A percentile compares a stretch with the other conserved stretches of the same genome.
Conservation (phyloP, 1,284 basidiomycete species). For the Exobasidium cylindrosporum region DNA sequence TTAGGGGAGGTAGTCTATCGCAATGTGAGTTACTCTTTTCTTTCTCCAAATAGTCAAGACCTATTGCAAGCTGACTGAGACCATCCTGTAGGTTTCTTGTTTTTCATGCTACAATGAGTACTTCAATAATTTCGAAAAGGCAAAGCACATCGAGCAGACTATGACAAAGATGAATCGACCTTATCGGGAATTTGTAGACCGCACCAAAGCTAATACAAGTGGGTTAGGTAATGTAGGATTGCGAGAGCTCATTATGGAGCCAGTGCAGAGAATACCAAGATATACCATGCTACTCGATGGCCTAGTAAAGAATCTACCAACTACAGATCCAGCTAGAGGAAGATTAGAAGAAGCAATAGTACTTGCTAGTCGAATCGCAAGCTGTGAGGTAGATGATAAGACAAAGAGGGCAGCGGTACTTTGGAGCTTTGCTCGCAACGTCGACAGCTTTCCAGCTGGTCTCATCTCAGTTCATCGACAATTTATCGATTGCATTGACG, state of each 20-base stretch:
- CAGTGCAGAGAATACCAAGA: slow-evolving; percentile 96
- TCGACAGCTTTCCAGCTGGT: slow-evolving; percentile 80
- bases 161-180: slow-evolving; percentile 72
- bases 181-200: slow-evolving; percentile 80
- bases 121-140: slow-evolving; percentile 87
- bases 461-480: slow-evolving; percentile 66
- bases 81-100: slow-evolving; percentile 51
- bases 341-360: slow-evolving; percentile 76
- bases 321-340: slow-evolving; percentile 56
- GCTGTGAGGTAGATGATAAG: slow-evolving; percentile 85
- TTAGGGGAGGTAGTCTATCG: slow-evolving; percentile 80
- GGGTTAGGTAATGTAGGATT: slow-evolving; percentile 74
- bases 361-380: slow-evolving; percentile 83
- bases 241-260: slow-evolving; percentile 93
- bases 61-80: no score
- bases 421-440: slow-evolving; percentile 77
- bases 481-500: slow-evolving; percentile 90
- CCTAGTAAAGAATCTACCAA: slow-evolving; percentile 40
- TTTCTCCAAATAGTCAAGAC: no score
- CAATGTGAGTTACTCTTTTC: slow-evolving; percentile 67
- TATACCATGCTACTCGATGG: slow-evolving; percentile 86
- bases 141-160: slow-evolving; percentile 80
- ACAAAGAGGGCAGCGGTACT: slow-evolving; percentile 84
- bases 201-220: slow-evolving; percentile 80
- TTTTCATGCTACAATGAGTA: slow-evolving; percentile 90